phyloP scores from a whole-genome alignment of 345 rosid species.

The Draba incana region DNA sequence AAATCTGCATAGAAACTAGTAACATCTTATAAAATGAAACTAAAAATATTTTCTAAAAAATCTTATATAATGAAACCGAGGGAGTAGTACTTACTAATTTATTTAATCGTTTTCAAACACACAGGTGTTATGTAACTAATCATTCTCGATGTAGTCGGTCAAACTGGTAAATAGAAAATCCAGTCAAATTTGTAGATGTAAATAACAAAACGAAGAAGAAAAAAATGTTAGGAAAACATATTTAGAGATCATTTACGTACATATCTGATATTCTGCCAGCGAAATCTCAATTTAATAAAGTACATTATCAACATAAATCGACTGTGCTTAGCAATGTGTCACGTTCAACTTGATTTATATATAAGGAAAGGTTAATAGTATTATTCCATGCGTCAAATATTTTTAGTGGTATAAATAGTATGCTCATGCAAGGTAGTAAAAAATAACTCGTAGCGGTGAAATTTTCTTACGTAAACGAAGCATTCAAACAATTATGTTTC shows the following conservation, averaged over 20 bases:
- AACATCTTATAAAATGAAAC: too few relatives aligned
- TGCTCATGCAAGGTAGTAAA: neutral
- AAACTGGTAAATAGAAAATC: conserved; percentile 12
- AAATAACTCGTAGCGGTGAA: neutral
- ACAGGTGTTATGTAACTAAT: neutral
- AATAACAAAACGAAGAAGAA: neutral
- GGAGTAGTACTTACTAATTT: too few relatives aligned
- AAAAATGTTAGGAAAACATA: neutral
- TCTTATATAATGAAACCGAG: too few relatives aligned
- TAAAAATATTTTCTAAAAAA: too few relatives aligned
- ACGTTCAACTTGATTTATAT: neutral
- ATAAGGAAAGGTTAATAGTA: neutral
- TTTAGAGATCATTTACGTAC: conserved; percentile 16
- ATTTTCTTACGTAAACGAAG: neutral
- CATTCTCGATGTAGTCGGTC: conserved; percentile 31
- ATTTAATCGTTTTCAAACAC: neutral
- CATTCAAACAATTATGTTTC: neutral
- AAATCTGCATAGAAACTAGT: too few relatives aligned
- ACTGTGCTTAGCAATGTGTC: neutral
- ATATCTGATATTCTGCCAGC: conserved; percentile 9
- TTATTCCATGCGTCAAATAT: neutral
- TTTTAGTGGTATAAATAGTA: conserved; percentile 6
- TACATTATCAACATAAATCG: conserved; percentile 8
- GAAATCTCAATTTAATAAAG: conserved; percentile 18
- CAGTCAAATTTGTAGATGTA: conserved; percentile 11